Base-by-base conservation (phyloP, 2,329 filamentous ascomycete genomes). In the Aspergillus unguis region DNA sequence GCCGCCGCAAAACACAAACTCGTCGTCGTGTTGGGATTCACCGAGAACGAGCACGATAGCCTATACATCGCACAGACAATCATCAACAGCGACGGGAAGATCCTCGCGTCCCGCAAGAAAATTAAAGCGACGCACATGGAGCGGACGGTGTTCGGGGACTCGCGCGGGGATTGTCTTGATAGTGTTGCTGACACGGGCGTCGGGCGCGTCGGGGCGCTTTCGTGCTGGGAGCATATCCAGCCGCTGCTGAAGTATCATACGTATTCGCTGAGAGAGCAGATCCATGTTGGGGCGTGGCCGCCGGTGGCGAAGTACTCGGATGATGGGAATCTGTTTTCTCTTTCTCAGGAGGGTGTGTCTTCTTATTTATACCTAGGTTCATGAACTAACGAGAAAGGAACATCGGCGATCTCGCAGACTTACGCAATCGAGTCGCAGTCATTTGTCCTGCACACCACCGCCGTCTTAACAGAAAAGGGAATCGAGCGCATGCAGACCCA, bases 401-500 rank as follows among this genome's bases (percentile, higher is more conserved):
- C 51, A 72, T 71, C 29, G 73, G 61, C 46, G 41, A 67, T 82
- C 1, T 77, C 79, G 0, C 78, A 78, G 54, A 74, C 76, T 0
- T 83, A 84, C 57, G 81, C 82, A 1, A 76, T 85, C 6, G 83
- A 85, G 61, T 75, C 78, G 1, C 71, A 72, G 6, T 65, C 77
- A 0, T 85, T 79, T 54, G 82, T 85, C 1, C 72, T 84, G 3
- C 79, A 82, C 56, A 68, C 69, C 44, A 81, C 80, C 0, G 65
- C 74, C 0, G 71, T 84, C 2, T 69, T 81, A 45, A 73, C 70
- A 0, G 58, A 76, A 5, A 62, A 70, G 10, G 80, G 75, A 0
- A 71, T 80, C 9, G 60, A 76, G 3, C 48, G 53, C 2, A 73
- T 82, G 63, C 64, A 67, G 6, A 79, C 76, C 0, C 59, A 69